Conservation (phyloP, 345 rosid genomes). For the Brassica juncea region DNA sequence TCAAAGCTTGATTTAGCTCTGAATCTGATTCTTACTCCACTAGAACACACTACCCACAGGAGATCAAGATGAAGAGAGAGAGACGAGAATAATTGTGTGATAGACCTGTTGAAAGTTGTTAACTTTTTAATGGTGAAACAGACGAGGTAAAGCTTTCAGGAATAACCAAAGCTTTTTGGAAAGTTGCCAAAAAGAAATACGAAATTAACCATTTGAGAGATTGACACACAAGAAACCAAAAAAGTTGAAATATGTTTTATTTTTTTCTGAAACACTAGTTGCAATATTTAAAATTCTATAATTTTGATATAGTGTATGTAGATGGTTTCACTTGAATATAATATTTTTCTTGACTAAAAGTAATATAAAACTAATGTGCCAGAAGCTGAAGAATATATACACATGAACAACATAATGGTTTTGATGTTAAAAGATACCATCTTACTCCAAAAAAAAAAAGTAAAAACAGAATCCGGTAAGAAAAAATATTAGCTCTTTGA, state of each 20-base stretch:
- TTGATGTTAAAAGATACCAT: conserved; percentile 6
- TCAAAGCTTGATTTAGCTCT: background rate
- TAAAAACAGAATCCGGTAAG: background rate
- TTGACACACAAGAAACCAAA: background rate
- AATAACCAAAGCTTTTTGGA: conserved; percentile 2
- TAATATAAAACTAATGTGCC: background rate
- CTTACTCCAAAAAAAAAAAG: background rate
- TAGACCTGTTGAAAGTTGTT: conserved; percentile 3
- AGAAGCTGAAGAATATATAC: background rate
- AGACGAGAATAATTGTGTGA: conserved; percentile 23
- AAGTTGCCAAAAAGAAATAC: background rate
- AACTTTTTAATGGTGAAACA: conserved; percentile 14
- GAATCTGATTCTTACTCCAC: conserved; percentile 26
- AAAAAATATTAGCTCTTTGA: conserved; percentile 28
- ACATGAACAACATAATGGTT: conserved; percentile 3
- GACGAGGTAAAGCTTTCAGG: conserved; percentile 12
- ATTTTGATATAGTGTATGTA: background rate
- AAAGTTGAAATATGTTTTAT: background rate
- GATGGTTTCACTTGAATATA: background rate
- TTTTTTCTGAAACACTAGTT: too few species aligned
- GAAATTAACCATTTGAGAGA: background rate
- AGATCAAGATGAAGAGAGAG: background rate
- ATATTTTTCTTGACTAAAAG: background rate
- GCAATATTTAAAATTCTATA: background rate
- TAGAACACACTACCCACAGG: background rate